A percentile compares a stretch with the other conserved stretches of the same genome.
phyloP scores from a whole-genome alignment of 129 eudicot genomes.

The Arctium minus region DNA sequence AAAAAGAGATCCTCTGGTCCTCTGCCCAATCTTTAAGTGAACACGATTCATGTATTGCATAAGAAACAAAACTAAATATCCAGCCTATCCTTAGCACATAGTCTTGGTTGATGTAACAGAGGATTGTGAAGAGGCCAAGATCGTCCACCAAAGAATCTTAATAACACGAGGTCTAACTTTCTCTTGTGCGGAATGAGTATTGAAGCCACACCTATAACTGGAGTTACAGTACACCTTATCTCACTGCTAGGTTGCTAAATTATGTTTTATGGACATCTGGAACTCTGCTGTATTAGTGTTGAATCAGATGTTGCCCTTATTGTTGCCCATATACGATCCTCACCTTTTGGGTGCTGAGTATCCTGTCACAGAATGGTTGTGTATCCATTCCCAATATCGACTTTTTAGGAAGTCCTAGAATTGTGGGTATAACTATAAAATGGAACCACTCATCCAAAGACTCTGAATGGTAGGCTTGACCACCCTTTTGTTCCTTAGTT shows the following conservation, averaged over 20 bases:
- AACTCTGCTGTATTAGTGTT: not conserved
- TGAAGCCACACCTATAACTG: not conserved
- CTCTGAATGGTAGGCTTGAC: not conserved
- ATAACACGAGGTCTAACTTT: not conserved
- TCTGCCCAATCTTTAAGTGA: not conserved
- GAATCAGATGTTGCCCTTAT: not conserved
- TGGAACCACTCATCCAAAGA: not conserved
- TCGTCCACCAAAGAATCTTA: not conserved
- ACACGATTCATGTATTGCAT: not conserved
- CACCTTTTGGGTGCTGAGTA: not conserved
- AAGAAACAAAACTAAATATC: not conserved
- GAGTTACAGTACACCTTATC: not conserved
- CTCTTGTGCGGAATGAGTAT: not conserved
- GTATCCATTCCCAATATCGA: not conserved
- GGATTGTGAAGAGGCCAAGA: not conserved
- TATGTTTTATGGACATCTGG: not conserved
- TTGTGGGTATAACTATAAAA: not conserved
- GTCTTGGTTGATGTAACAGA: not conserved
- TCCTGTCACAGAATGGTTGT: not conserved
- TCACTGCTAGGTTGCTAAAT: not conserved
- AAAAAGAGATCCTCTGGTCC: not conserved
- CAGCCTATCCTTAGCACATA: not conserved
- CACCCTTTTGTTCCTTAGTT: not conserved
- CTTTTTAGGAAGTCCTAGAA: not conserved
- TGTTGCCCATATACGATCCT: not conserved